A percentile compares a stretch with the other conserved stretches of the same genome.
Conservation (phyloP, 73 alveolate species). For the Paramecium octaurelia region DNA sequence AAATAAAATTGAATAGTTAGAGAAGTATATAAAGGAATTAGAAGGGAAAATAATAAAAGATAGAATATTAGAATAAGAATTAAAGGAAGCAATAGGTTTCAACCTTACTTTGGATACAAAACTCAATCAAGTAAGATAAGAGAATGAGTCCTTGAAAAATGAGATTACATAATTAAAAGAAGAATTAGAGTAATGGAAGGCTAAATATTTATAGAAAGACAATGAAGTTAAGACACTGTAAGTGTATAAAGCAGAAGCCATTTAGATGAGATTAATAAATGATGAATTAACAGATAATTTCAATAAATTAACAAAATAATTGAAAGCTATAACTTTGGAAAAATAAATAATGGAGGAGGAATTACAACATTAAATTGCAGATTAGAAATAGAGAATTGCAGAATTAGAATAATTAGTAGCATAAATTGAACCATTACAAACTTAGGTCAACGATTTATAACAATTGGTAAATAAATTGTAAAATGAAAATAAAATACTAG, state of each 20-base stretch:
- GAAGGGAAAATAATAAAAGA: slow-evolving; percentile 18
- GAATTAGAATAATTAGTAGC: slow-evolving; percentile 15
- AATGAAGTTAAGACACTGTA: background rate
- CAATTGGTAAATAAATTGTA: background rate
- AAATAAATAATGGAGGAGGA: background rate
- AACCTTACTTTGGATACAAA: slow-evolving; percentile 26
- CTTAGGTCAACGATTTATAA: background rate
- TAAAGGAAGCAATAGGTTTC: slow-evolving; percentile 1
- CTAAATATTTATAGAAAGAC: background rate
- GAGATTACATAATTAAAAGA: background rate
- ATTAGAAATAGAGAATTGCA: background rate
- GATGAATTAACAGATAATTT: slow-evolving; percentile 16
- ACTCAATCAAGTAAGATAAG: background rate
- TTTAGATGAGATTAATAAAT: background rate
- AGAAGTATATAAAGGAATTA: background rate
- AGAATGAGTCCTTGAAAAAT: background rate
- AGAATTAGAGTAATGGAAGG: slow-evolving; percentile 6
- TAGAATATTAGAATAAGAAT: background rate
- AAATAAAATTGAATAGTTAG: background rate
- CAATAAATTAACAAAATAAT: background rate
- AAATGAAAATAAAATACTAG: background rate
- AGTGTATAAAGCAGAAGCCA: background rate
- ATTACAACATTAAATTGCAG: background rate
- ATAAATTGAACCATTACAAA: background rate
- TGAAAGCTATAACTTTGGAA: background rate